These are phyloP conservation scores for Bothriochloa decipiens DNA, from an alignment of 176 grass and related monocot genomes.

Conservation along the genomic window DNA sequence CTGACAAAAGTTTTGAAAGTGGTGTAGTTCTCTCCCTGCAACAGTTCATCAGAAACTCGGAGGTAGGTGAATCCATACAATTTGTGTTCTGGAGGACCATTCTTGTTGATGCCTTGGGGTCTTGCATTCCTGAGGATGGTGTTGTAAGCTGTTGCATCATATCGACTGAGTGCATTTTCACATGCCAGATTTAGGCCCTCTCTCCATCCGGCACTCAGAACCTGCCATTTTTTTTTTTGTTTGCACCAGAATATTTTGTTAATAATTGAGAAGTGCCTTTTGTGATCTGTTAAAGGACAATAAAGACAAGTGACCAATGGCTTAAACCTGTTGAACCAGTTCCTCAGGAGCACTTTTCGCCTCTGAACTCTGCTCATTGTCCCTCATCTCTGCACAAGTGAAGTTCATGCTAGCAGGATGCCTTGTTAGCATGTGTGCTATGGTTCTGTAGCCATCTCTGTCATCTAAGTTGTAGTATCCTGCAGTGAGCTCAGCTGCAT, in stretches of 20 bases:
- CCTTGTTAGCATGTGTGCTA: conserved; percentile 76
- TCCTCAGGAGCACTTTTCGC: conserved; percentile 78
- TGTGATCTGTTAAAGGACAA: neutral
- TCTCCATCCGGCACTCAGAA: conserved; percentile 86
- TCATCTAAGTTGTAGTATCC: conserved; percentile 82
- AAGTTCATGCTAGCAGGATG: conserved; percentile 76
- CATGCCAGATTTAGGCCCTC: conserved; percentile 78
- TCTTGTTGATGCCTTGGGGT: conserved; percentile 66
- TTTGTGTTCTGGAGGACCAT: conserved; percentile 55
- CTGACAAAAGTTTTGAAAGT: conserved; percentile 80
- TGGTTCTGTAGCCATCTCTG: conserved; percentile 82
- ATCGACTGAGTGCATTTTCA: conserved; percentile 75
- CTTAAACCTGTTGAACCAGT: conserved; percentile 80
- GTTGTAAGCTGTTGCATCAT: conserved; percentile 79
- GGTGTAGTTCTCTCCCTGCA: conserved; percentile 62
- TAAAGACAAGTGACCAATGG: neutral
- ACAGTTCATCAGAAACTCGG: conserved; percentile 63
- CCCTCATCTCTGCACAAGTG: conserved; percentile 88
- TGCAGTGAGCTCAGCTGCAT: conserved; percentile 87
- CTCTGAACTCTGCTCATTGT: conserved; percentile 59
- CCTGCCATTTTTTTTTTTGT: conserved; percentile 46
- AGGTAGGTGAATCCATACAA: conserved; percentile 84
- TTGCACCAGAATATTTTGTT: conserved; percentile 11
- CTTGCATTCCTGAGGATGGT: conserved; percentile 82
- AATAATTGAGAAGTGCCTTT: conserved; percentile 15